Percentiles rank a stretch among this genome's conserved stretches.
Evolutionary conservation across 768 basidiomycete genomes (phyloP).

Genomic region (Termitomyces sp.): DNA sequence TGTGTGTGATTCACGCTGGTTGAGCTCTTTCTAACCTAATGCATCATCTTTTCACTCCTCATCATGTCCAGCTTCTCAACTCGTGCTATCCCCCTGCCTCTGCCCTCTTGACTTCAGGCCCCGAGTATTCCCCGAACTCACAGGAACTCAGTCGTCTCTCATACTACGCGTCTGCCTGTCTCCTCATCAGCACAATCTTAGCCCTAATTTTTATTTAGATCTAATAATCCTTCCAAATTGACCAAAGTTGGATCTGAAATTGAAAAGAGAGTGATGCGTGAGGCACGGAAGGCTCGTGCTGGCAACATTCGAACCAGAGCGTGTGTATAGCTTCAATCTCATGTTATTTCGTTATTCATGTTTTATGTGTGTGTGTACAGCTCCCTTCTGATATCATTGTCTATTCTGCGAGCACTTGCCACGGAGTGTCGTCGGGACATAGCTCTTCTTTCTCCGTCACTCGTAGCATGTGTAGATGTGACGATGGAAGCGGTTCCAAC

Average conservation of each 20-base stretch:
- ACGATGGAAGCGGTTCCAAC: conserved; percentile 48
- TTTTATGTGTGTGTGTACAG: conserved; percentile 27
- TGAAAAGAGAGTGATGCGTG: conserved; percentile 64
- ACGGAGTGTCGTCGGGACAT: conserved; percentile 87
- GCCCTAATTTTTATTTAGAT: conserved; percentile 24
- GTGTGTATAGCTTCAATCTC: conserved; percentile 38
- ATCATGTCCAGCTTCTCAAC: conserved; percentile 78
- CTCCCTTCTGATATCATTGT: conserved; percentile 75
- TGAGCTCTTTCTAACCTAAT: conserved; percentile 27
- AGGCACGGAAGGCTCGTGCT: conserved; percentile 62
- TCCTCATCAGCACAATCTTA: not conserved
- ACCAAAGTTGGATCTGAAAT: conserved; percentile 72
- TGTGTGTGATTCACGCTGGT: conserved; percentile 10
- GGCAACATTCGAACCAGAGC: conserved; percentile 78
- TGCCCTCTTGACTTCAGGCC: conserved; percentile 65
- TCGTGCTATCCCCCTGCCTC: conserved; percentile 85
- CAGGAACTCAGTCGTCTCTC: conserved; percentile 83
- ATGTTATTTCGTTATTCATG: conserved; percentile 2
- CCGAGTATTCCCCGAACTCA: conserved; percentile 74
- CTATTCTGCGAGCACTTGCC: conserved; percentile 76
- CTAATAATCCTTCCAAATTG: conserved; percentile 78
- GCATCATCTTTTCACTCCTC: conserved; percentile 73
- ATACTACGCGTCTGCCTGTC: conserved; percentile 61
- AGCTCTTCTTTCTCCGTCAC: conserved; percentile 62
- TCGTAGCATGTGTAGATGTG: conserved; percentile 59